Conservation (phyloP, 805 yeast species). For the Nakazawaea ishiwadae region DNA sequence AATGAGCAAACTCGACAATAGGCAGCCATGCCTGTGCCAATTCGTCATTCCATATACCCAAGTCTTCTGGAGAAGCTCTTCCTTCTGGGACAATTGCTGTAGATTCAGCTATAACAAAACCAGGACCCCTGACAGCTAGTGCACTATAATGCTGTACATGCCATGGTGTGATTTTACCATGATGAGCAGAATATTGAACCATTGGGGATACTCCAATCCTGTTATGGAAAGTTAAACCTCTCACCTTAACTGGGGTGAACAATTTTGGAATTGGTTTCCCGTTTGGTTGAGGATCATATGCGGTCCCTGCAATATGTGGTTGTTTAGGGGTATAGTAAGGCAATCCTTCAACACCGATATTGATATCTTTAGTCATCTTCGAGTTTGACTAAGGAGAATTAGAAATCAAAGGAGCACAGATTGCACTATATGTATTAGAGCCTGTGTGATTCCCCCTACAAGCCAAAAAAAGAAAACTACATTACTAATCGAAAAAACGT, state of each 20-base stretch:
- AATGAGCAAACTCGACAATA: conserved; percentile 41
- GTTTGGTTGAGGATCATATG: conserved; percentile 16
- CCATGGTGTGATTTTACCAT: conserved; percentile 39
- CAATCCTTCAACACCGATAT: conserved; percentile 11
- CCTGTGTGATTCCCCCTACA: no score
- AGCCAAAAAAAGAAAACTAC: no score
- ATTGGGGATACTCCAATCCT: conserved; percentile 54
- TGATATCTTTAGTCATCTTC: not conserved
- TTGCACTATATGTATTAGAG: no score
- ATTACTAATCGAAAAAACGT: no score
- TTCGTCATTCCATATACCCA: conserved; percentile 47
- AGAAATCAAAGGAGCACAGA: no score
- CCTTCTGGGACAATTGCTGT: conserved; percentile 17
- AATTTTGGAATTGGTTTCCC: conserved; percentile 27
- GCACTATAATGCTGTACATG: conserved; percentile 47
- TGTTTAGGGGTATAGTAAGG: conserved; percentile 29
- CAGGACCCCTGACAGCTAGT: conserved; percentile 44
- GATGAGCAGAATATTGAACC: conserved; percentile 45
- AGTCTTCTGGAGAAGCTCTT: conserved; percentile 19
- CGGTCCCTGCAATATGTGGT: conserved; percentile 29
- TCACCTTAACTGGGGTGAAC: conserved; percentile 40
- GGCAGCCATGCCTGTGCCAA: conserved; percentile 37
- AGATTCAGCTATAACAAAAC: conserved; percentile 43
- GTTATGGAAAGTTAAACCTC: conserved; percentile 37
- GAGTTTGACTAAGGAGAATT: no score